A percentile compares a stretch with the other conserved stretches of the same genome.
Conservation (phyloP, 345 rosid genomes). For the Arabis alpina region DNA sequence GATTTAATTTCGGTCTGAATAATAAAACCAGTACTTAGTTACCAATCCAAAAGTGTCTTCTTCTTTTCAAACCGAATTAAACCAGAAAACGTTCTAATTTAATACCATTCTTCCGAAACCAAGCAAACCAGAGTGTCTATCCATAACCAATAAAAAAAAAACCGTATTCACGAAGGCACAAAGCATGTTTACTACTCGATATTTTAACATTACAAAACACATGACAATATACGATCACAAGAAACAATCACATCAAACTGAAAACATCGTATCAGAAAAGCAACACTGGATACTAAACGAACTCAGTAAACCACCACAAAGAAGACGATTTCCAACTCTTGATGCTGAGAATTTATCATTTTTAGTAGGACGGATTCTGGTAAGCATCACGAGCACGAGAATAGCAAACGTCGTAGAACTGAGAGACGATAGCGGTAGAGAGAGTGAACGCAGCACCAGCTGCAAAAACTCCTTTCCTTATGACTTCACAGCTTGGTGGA, state of each 20-base stretch:
- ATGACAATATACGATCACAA: conserved; percentile 13
- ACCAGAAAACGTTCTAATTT: too few species aligned
- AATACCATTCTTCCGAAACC: not conserved
- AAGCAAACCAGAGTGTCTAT: not conserved
- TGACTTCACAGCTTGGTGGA: conserved; percentile 71
- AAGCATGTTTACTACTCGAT: not conserved
- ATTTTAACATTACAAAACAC: not conserved
- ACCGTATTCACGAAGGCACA: not conserved
- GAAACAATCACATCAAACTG: conserved; percentile 7
- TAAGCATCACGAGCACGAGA: conserved; percentile 70
- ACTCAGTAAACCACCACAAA: too few species aligned
- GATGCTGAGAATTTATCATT: too few species aligned
- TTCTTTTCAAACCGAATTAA: too few species aligned
- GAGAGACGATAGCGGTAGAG: conserved; percentile 67
- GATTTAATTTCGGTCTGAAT: too few species aligned
- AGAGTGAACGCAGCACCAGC: conserved; percentile 95
- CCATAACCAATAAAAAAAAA: not conserved
- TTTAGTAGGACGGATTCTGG: conserved; percentile 42
- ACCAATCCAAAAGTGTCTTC: too few species aligned
- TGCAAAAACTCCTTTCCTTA: conserved; percentile 89
- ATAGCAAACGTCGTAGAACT: conserved; percentile 72
- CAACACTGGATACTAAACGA: conserved; percentile 2
- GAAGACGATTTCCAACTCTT: too few species aligned
- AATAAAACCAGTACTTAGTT: too few species aligned
- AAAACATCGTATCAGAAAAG: not conserved